A percentile compares a stretch with the other conserved stretches of the same genome.
These are phyloP conservation scores for Elaeis guineensis DNA, from an alignment of 176 grass and related monocot species.

Conservation along the genomic window DNA sequence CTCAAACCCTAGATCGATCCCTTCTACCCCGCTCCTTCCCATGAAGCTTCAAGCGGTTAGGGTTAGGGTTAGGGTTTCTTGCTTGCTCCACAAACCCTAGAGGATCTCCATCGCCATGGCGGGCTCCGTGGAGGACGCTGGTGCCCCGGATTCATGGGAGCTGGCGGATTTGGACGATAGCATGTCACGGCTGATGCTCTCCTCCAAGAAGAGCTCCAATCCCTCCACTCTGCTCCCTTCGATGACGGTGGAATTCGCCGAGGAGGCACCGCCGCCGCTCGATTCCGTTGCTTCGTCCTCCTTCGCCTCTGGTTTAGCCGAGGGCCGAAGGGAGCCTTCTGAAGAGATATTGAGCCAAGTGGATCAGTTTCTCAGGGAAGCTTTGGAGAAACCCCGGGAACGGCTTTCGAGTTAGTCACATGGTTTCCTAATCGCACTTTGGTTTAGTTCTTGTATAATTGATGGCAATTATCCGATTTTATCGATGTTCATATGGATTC, in stretches of 20 bases:
- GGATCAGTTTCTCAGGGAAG: conserved; percentile 88
- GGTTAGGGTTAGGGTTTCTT: conserved; percentile 5
- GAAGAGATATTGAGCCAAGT: conserved; percentile 46
- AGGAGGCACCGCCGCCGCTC: background rate
- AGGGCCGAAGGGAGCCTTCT: conserved; percentile 21
- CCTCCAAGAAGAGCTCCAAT: conserved; percentile 25
- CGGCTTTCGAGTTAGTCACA: conserved; percentile 48
- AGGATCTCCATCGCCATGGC: conserved; percentile 17
- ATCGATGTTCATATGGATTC: too few relatives aligned
- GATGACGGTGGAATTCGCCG: too few relatives aligned
- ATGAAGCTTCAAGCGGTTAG: background rate
- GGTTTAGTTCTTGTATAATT: background rate
- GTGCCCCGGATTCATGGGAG: conserved; percentile 87
- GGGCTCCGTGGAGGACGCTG: conserved; percentile 1
- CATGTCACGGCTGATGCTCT: conserved; percentile 59
- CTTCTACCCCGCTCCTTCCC: background rate
- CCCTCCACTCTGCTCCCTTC: background rate
- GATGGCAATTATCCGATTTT: too few relatives aligned
- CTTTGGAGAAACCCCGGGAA: conserved; percentile 92
- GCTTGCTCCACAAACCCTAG: conserved; percentile 13
- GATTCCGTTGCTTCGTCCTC: conserved; percentile 9
- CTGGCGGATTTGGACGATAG: conserved; percentile 73
- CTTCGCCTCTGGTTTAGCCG: conserved; percentile 5
- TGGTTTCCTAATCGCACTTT: background rate
- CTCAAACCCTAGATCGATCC: too few relatives aligned